Evolutionary conservation across 371 early-diverging fungal genomes (phyloP), one percentile per base, ranked within the genome.

Genomic region (Phascolomyces articulosus): DNA sequence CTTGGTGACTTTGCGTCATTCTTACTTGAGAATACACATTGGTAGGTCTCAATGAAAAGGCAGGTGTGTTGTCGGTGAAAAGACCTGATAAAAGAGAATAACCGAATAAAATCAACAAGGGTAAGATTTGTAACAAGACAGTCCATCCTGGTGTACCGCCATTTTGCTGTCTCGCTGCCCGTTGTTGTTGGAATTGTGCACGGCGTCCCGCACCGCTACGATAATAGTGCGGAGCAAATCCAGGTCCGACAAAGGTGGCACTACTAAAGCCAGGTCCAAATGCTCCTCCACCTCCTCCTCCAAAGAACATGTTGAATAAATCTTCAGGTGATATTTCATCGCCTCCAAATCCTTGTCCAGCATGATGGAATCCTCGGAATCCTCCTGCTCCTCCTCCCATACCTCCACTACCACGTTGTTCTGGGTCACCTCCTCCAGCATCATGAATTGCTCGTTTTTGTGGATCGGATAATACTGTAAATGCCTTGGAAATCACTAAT

Each of bases 221-320:
- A 26, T 62, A 67, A 40, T 63, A 62, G 29, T 58, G 63, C 27
- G 56, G 62, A 29, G 60, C 47, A 62, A 79, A 79, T 24, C 80
- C 78, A 51, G 81, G 81, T 2, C 79, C 82, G 49, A 82, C 76
- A 75, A 82, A 82, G 0, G 82, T 82, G 23, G 82, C 82, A 51
- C 82, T 79, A 55, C 82, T 76, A 55, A 78, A 78, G 15, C 73
- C 75, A 38, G 74, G 65, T n/a, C 73, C 74, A 44, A 59, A 59
- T 15, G 24, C 60, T 27, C 71, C 77, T 26, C 41, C 29, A 31
- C 56, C 58, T 28, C 75, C 86, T 18, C 91, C 95, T 3, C 93
- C 92, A 76, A 96, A 96, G 69, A 98, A 97, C 94, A 96, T 96
- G 74, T 95, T 95, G 83, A 97, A 96, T 28, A 97, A 65, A 10